Evolutionary conservation across 495 filamentous ascomycete species (phyloP).

Genomic region (Neurospora sp.): DNA sequence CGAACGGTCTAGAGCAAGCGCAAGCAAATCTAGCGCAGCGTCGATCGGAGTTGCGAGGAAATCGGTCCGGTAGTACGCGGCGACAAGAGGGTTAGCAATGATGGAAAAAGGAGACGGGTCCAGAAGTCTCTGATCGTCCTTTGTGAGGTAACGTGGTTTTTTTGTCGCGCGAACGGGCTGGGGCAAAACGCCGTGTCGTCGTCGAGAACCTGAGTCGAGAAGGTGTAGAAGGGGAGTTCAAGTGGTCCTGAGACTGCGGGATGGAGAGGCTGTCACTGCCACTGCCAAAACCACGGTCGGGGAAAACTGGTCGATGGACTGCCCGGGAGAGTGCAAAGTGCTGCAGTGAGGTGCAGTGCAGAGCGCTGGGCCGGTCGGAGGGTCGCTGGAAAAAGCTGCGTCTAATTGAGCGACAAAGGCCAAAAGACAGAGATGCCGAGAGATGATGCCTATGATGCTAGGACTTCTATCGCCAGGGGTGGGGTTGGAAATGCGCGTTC

Average conservation of each 20-base stretch:
- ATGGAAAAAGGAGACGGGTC: slow-evolving; percentile 1
- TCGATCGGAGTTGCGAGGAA: slow-evolving; percentile 7
- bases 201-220: slow-evolving; percentile 4
- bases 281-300: slow-evolving; percentile 19
- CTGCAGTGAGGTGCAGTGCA: slow-evolving; percentile 8
- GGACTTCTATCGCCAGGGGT: slow-evolving; percentile 19
- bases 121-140: not conserved
- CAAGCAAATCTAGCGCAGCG: slow-evolving; percentile 8
- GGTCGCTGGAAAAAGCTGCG: slow-evolving; percentile 15
- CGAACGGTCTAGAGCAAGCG: slow-evolving; percentile 9
- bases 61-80: slow-evolving; percentile 7
- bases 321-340: not conserved
- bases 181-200: slow-evolving; percentile 8
- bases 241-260: slow-evolving; percentile 6
- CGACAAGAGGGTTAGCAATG: slow-evolving; percentile 10
- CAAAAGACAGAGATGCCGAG: slow-evolving; percentile 9
- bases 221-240: slow-evolving; percentile 5
- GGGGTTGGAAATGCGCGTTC: slow-evolving; percentile 10
- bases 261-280: slow-evolving; percentile 3
- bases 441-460: slow-evolving; percentile 12
- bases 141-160: slow-evolving; percentile 5
- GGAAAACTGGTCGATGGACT: slow-evolving; percentile 12
- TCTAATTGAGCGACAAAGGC: slow-evolving; percentile 13
- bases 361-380: slow-evolving; percentile 8
- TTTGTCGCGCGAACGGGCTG: slow-evolving; percentile 5